Base-by-base conservation (phyloP, 164 flowering plant genomes). In the Euptelea pleiosperma region DNA sequence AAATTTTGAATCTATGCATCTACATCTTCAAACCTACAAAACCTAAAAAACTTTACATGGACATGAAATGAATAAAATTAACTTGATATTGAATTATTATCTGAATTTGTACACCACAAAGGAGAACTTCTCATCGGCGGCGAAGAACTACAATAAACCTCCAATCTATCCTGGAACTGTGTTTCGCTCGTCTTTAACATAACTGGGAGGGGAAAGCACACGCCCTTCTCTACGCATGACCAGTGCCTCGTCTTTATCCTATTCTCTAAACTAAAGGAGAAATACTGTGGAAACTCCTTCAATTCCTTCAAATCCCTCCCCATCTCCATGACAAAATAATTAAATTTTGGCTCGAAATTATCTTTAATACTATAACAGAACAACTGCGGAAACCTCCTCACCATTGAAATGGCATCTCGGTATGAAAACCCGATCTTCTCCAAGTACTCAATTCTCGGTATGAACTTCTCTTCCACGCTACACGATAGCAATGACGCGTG, bases 241-340 rank as follows among this genome's bases (percentile, higher is more conserved):
- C 59, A 73, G 50, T 93, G 96, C 67, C 97, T 81, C 5, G 89
- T 89, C 79, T 81, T 80, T 29, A 93, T 93, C 74, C 97, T 76
- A 52, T 79, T 77, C 72, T 83, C 96, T 54, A 93, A 77, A 72
- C 95, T 90, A 73, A 83, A 93, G 11, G 97, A 93, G 62, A 90
- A 93, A 61, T 87, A 90, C 57, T 93, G 99, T 0, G 99, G 99
- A 49, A 87, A 93, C 56, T 77, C 88, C 65, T 70, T 80, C 70
- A 93, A 46, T 39, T 93, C 99, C 63, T 70, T 82, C 84, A 90
- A 70, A 5, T 83, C 91, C 74, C 97, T 78, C 65, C 94, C 80
- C 97, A 93, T 90, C 40, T 83, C 91, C 71, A 77, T 77, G 64
- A 83, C 80, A 55, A 90, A 86, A 69, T 86, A 93, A 55, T 90